These are phyloP conservation scores for Piedraia hortae DNA, from an alignment of 2,329 filamentous ascomycete genomes.

Conservation along the genomic window DNA sequence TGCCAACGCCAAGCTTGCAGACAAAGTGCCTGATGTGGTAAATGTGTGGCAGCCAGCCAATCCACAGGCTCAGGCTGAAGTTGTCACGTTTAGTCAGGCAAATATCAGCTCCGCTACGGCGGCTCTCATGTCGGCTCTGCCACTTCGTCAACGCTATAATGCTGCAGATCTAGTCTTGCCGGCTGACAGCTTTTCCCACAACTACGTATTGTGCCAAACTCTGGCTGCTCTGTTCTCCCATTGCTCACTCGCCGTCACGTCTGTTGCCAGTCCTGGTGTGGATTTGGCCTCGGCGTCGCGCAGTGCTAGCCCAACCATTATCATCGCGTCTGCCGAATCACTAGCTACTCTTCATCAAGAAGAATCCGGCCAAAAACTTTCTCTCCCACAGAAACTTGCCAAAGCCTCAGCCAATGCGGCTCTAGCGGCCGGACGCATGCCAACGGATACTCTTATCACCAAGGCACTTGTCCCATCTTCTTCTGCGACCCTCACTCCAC, in stretches of 20 bases:
- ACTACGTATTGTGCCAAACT: conserved; percentile 53
- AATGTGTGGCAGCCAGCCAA: conserved; percentile 36
- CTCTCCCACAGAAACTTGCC: conserved; percentile 35
- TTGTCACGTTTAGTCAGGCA: conserved; percentile 55
- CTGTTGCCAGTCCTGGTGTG: conserved; percentile 46
- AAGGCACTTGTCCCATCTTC: conserved; percentile 29
- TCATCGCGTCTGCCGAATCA: conserved; percentile 51
- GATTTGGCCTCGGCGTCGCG: conserved; percentile 47
- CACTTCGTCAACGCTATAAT: conserved; percentile 43
- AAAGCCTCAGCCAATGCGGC: conserved; percentile 45
- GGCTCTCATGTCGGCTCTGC: conserved; percentile 48
- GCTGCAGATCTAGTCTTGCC: conserved; percentile 60
- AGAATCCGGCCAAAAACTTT: conserved; percentile 24
- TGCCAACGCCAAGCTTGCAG: conserved; percentile 35
- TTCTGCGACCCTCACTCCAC: conserved; percentile 28
- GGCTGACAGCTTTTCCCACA: conserved; percentile 51
- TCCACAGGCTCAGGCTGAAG: conserved; percentile 27
- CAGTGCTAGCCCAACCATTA: conserved; percentile 51
- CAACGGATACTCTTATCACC: conserved; percentile 33
- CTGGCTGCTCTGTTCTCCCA: conserved; percentile 65
- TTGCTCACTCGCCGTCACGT: conserved; percentile 64
- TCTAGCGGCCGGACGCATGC: conserved; percentile 49
- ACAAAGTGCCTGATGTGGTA: conserved; percentile 25
- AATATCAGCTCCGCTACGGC: conserved; percentile 78
- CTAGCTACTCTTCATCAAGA: conserved; percentile 40